Evolutionary conservation across 1,284 basidiomycete species (phyloP).

Genomic region (Sporisorium graminicola): DNA sequence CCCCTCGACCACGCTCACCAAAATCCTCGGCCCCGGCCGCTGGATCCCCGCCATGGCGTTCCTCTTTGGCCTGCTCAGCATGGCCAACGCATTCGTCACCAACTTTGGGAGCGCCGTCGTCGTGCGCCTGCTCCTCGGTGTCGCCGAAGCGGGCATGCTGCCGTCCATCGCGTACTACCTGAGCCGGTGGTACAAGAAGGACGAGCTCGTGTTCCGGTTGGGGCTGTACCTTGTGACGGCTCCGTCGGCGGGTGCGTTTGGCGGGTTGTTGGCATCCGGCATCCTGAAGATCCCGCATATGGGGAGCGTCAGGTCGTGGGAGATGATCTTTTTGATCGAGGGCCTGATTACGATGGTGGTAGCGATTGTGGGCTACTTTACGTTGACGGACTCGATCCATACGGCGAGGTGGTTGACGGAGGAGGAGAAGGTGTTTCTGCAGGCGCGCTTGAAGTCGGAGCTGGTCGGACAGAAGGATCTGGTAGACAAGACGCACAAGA

Average conservation of each 20-base stretch:
- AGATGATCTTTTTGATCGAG: slow-evolving; percentile 70
- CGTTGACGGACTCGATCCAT: slow-evolving; percentile 67
- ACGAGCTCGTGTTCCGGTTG: slow-evolving; percentile 68
- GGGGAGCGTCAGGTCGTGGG: slow-evolving; percentile 60
- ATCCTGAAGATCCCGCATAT: slow-evolving; percentile 46
- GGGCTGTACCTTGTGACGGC: slow-evolving; percentile 63
- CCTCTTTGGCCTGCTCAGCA: slow-evolving; percentile 37
- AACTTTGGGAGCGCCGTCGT: slow-evolving; percentile 67
- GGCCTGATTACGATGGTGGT: slow-evolving; percentile 69
- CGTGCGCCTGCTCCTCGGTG: slow-evolving; percentile 68
- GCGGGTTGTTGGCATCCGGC: slow-evolving; percentile 63
- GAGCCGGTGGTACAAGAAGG: slow-evolving; percentile 68
- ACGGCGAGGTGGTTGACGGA: slow-evolving; percentile 68
- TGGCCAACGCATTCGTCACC: slow-evolving; percentile 66
- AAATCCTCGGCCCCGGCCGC: slow-evolving; percentile 69
- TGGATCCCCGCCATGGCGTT: slow-evolving; percentile 69
- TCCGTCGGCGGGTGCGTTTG: slow-evolving; percentile 63
- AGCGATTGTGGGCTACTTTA: slow-evolving; percentile 64
- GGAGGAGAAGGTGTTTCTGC: slow-evolving; percentile 66
- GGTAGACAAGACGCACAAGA: slow-evolving; percentile 48
- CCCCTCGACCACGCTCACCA: slow-evolving; percentile 76
- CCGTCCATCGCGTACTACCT: slow-evolving; percentile 66
- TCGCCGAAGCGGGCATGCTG: slow-evolving; percentile 69
- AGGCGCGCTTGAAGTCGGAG: slow-evolving; percentile 45
- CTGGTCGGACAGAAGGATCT: slow-evolving; percentile 46